These are phyloP conservation scores for Thecamonas trahens DNA, from an alignment of 78 protist genomes.

Conservation along the genomic window DNA sequence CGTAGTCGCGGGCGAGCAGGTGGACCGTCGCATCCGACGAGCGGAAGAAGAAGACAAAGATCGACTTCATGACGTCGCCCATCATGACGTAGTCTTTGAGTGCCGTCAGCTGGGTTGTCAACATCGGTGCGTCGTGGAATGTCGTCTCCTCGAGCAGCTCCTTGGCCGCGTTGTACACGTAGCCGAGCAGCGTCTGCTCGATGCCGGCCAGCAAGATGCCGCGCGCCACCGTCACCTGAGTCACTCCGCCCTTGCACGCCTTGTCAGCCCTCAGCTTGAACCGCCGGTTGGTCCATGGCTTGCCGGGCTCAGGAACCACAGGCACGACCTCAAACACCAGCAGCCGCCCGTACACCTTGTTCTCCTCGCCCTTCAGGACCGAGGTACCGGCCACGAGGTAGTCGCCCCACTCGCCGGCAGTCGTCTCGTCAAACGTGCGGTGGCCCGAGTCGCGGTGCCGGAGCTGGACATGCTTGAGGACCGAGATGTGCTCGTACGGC, in stretches of 20 bases:
- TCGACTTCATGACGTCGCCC: neutral
- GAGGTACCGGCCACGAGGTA: neutral
- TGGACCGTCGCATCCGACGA: neutral
- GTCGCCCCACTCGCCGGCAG: neutral
- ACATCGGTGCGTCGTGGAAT: neutral
- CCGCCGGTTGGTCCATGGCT: neutral
- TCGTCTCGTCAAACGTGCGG: neutral
- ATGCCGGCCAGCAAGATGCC: neutral
- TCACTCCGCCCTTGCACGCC: neutral
- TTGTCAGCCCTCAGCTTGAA: neutral
- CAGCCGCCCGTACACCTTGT: neutral
- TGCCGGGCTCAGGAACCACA: neutral
- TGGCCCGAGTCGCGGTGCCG: neutral
- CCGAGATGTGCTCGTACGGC: constrained; percentile 2
- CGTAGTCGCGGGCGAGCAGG: neutral
- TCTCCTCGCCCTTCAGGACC: neutral
- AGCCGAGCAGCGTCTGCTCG: neutral
- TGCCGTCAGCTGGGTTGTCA: neutral
- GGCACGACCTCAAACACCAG: neutral
- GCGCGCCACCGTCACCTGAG: neutral
- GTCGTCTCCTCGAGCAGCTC: neutral
- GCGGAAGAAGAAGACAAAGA: neutral
- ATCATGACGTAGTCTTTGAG: neutral
- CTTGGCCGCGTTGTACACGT: neutral
- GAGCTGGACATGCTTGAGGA: too few species aligned